Base-by-base conservation (phyloP, 345 rosid genomes). In the Diplotaxis tenuifolia region DNA sequence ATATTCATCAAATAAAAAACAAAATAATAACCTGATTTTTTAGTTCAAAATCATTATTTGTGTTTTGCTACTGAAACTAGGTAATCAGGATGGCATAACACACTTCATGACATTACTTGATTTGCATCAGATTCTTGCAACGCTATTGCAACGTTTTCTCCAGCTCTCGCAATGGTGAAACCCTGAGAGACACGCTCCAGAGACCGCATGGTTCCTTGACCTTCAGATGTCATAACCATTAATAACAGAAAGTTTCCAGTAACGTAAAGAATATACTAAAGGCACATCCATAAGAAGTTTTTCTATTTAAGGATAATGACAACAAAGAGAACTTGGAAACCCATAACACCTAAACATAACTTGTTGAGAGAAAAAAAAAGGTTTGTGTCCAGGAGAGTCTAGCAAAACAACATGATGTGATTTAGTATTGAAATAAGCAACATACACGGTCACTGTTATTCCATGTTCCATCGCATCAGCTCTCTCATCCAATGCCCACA, bases 11-110 rank as follows among this genome's bases (percentile, higher is more conserved):
- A 25, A 25, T 25, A 25, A 2, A 25, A 23, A 25, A 25, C 28
- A 25, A 25, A 25, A 25, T 25, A 25, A 25, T 25, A 25, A 25
- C 28, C 28, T 25, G 28, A 25, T 25, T 25, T 25, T 5, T 25
- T 2, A 25, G 28, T 25, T 5, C 28, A 25, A 25, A 23, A 25
- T 25, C 28, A 25, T 25, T 25, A 25, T 25, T 25, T 25, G 28
- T 25, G 4, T 25, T 25, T 76, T 52, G 94, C 85, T 63, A 85
- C 78, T 20, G 91, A 67, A 70, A 90, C 88, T 3, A 94, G 97
- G 65, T 77, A 92, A 81, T 86, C 94, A 9, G 97, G 96, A 80
- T 95, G 99, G 72, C 98, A 92, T 53, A 92, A 74, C 9, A 88
- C 96, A 62, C 88, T 96, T 21, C 99, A 96, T 71, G 97, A 82